These are phyloP conservation scores for Dactylellina sp. DNA, from an alignment of 2,329 filamentous ascomycete genomes.

Conservation along the genomic window DNA sequence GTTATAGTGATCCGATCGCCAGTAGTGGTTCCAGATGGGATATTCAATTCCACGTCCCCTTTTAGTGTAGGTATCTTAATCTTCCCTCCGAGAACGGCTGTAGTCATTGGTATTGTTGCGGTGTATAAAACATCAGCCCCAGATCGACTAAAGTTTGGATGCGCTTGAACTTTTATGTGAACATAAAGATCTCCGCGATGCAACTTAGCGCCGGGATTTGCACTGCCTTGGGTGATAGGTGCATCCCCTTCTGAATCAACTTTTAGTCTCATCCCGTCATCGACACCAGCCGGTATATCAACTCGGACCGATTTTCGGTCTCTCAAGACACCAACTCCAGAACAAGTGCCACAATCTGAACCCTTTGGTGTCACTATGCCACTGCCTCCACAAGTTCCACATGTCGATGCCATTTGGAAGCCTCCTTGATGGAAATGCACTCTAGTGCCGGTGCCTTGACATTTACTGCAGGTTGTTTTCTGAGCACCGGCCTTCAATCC, in stretches of 20 bases:
- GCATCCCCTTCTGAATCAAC: constrained; percentile 89
- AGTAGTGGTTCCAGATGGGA: constrained; percentile 89
- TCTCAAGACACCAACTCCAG: constrained; percentile 83
- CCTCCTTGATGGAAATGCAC: constrained; percentile 91
- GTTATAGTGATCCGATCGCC: constrained; percentile 89
- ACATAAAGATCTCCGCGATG: constrained; percentile 87
- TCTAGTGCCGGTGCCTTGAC: constrained; percentile 85
- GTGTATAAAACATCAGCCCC: constrained; percentile 95
- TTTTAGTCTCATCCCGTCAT: constrained; percentile 92
- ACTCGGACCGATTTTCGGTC: constrained; percentile 85
- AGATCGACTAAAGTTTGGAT: constrained; percentile 86
- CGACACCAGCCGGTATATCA: constrained; percentile 93
- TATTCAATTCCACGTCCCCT: constrained; percentile 87
- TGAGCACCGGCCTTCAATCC: constrained; percentile 85
- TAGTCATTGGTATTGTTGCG: constrained; percentile 89
- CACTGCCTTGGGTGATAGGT: constrained; percentile 69
- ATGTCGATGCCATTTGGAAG: constrained; percentile 96
- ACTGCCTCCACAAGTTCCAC: constrained; percentile 80
- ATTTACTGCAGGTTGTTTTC: constrained; percentile 78
- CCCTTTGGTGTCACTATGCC: constrained; percentile 81
- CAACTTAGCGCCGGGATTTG: constrained; percentile 70
- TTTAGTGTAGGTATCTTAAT: constrained; percentile 90
- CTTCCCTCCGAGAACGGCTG: constrained; percentile 90
- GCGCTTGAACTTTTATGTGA: constrained; percentile 86
- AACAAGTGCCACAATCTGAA: constrained; percentile 82